Evolutionary conservation across 148 eudicot species (phyloP), one percentile per base, ranked within the genome.

Genomic region (Amaranthus palmeri): DNA sequence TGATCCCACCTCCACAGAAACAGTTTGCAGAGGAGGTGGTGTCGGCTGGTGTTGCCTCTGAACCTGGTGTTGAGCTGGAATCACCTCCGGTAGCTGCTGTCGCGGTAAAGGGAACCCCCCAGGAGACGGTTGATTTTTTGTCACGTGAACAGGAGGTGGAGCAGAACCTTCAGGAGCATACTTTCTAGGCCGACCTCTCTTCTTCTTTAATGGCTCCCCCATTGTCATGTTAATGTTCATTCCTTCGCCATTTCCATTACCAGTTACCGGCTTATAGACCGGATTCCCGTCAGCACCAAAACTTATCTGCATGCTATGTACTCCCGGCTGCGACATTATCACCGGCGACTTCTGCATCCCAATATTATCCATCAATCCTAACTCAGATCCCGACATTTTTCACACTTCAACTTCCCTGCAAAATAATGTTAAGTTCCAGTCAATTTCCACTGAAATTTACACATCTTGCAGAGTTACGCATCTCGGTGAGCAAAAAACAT

Each of bases 141-240:
- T 5, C n/a, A 68, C 41, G 41, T 12, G 43, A 11, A 25, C 73
- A 44, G 60, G 8, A 61, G 77, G 67, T 0, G 80, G 68, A 8
- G 36, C 1, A 47, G n/a, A 0, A 67, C 78, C 78, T 69, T 79
- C 88, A 9, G 84, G 65, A 12, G 71, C 80, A 66, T 86, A 83
- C 82, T 86, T 86, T 72, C 86, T 74, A 5, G 88, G 88, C 72
- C 88, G 77, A 54, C 88, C 88, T 53, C 88, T 76, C 74, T 74
- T 86, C 83, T 77, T 73, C 80, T 72, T 83, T 11, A 36, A 25
- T 49, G 67, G 75, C 61, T 80, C 83, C 11, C 72, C 62, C 4
- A 52, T 15, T 3, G 11, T 46, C 56, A 48, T 46, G 50, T 44
- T 45, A 7, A 41, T 43, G 15, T 36, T 42, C 61, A 69, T 55